phyloP scores from a whole-genome alignment of 2,329 filamentous ascomycete genomes.

The Metarhizium brunneum region DNA sequence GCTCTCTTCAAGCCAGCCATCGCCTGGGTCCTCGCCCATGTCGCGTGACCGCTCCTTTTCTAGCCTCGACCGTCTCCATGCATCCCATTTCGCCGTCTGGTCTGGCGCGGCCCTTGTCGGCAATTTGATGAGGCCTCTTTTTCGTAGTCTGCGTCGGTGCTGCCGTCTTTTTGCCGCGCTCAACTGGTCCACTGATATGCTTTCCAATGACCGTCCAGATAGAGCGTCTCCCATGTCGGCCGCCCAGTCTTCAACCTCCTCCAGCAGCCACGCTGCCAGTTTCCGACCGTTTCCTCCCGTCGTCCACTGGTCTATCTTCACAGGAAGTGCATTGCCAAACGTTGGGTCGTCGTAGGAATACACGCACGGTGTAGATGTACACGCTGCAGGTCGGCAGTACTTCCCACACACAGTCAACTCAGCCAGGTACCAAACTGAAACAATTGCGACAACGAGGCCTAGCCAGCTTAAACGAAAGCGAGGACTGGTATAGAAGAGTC shows the following conservation, averaged over 20 bases:
- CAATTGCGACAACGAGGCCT: conserved; percentile 33
- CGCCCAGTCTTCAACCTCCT: conserved; percentile 36
- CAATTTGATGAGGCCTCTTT: conserved; percentile 30
- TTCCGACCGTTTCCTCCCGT: conserved; percentile 41
- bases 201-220: conserved; percentile 34
- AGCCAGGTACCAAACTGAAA: conserved; percentile 43
- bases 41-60: conserved; percentile 32
- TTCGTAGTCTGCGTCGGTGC: conserved; percentile 40
- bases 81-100: conserved; percentile 32
- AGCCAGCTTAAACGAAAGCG: conserved; percentile 38
- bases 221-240: conserved; percentile 39
- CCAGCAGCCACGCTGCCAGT: conserved; percentile 24
- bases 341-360: conserved; percentile 50
- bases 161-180: conserved; percentile 37
- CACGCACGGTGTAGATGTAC: conserved; percentile 36
- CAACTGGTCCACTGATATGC: conserved; percentile 33
- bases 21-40: conserved; percentile 26
- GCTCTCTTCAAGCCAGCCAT: conserved; percentile 18
- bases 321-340: conserved; percentile 50
- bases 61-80: conserved; percentile 32
- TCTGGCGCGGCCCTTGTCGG: conserved; percentile 27
- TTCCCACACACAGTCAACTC: conserved; percentile 43
- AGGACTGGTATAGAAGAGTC: conserved; percentile 34
- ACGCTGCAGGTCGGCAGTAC: conserved; percentile 46
- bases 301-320: conserved; percentile 54